Percentiles rank a stretch among this genome's conserved stretches.
Conservation (phyloP, 2,329 filamentous ascomycete genomes). For the Clonostachys rosea region DNA sequence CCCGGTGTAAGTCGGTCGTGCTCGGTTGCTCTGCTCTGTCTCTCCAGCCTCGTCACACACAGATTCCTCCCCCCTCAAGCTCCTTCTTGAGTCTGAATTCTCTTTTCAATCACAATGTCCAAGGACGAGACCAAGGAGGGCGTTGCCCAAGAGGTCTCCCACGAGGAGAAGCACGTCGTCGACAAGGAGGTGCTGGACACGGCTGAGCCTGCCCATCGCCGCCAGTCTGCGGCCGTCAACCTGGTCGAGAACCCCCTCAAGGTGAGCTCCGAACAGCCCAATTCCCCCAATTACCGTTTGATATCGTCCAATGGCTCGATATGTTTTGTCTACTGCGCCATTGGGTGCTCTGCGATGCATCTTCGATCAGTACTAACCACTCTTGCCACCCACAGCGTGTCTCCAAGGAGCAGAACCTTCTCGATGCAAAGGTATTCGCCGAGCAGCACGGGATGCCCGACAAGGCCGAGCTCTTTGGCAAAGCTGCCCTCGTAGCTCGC, state of each 20-base stretch:
- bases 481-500: constrained; percentile 48
- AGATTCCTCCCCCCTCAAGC: too few relatives aligned
- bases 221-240: constrained; percentile 1
- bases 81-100: too few relatives aligned
- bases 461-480: constrained; percentile 51
- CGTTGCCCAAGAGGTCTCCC: neutral
- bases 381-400: constrained; percentile 8
- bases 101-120: neutral
- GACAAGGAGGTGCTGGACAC: too few relatives aligned
- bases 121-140: neutral
- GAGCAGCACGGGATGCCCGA: constrained; percentile 52
- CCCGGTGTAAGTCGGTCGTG: too few relatives aligned
- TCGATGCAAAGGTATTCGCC: constrained; percentile 55
- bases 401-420: constrained; percentile 39
- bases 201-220: neutral
- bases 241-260: constrained; percentile 4
- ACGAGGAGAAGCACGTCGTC: too few relatives aligned
- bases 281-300: too few relatives aligned
- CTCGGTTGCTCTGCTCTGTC: too few relatives aligned
- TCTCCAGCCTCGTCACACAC: too few relatives aligned
- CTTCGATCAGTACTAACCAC: neutral
- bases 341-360: neutral
- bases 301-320: too few relatives aligned
- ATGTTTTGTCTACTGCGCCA: neutral
- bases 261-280: neutral